Evolutionary conservation across 1,284 basidiomycete species (phyloP).

Genomic region (Chiua sp.): DNA sequence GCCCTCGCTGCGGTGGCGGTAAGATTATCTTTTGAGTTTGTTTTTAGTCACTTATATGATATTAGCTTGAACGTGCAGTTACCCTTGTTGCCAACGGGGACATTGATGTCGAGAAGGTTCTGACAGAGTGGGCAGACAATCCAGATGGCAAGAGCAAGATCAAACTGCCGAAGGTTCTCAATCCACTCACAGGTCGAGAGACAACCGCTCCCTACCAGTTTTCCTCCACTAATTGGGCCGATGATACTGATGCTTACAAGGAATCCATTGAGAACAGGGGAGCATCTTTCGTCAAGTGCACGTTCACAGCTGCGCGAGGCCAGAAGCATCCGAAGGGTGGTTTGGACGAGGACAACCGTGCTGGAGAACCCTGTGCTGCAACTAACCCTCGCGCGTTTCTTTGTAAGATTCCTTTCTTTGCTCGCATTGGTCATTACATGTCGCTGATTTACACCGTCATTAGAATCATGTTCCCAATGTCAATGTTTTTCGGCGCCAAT

Average conservation of each 20-base stretch:
- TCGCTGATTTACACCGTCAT: too few relatives aligned
- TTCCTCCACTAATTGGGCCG: neutral
- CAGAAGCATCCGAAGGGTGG: neutral
- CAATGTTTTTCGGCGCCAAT: too few relatives aligned
- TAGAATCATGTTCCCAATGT: too few relatives aligned
- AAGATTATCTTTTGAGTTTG: neutral
- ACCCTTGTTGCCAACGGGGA: neutral
- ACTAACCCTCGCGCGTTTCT: too few relatives aligned
- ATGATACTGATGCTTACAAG: neutral
- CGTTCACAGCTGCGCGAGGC: neutral
- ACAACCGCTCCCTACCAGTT: neutral
- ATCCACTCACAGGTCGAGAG: neutral
- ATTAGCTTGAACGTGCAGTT: slow-evolving; percentile 2
- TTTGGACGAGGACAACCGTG: too few relatives aligned
- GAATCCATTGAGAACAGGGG: neutral
- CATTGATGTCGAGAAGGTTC: neutral
- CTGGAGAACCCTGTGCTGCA: too few relatives aligned
- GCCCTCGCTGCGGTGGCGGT: neutral
- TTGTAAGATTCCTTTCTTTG: too few relatives aligned
- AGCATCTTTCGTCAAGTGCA: neutral
- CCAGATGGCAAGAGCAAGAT: neutral
- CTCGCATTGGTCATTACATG: too few relatives aligned
- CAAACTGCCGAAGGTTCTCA: slow-evolving; percentile 5
- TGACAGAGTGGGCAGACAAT: neutral
- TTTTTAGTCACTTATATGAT: neutral